phyloP scores from a whole-genome alignment of 768 basidiomycete genomes.

The Cystobasidium tubakii region DNA sequence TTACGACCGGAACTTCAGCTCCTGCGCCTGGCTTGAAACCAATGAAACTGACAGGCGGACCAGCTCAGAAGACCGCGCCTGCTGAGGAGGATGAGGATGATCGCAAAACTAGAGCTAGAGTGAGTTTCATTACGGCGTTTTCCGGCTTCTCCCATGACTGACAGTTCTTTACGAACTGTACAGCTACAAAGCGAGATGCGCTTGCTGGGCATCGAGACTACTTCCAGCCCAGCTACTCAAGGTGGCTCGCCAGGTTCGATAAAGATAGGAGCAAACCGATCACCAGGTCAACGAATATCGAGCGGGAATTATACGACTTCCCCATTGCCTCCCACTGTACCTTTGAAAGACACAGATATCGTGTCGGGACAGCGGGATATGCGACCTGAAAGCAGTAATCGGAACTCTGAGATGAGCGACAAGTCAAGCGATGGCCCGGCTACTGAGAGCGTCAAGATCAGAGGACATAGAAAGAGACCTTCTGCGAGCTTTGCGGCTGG shows the following conservation, averaged over 20 bases:
- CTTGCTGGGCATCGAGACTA: slow-evolving; percentile 77
- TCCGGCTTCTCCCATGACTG: not conserved
- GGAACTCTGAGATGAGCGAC: slow-evolving; percentile 71
- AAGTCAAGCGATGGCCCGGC: slow-evolving; percentile 40
- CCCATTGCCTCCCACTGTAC: slow-evolving; percentile 46
- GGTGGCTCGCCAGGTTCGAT: slow-evolving; percentile 46
- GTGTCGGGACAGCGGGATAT: slow-evolving; percentile 70
- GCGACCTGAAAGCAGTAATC: slow-evolving; percentile 68
- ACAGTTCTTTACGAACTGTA: not conserved
- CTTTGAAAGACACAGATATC: slow-evolving; percentile 60
- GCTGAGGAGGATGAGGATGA: slow-evolving; percentile 77
- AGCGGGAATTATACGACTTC: slow-evolving; percentile 37
- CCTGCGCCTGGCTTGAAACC: slow-evolving; percentile 48
- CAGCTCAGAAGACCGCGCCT: slow-evolving; percentile 49
- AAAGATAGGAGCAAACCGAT: slow-evolving; percentile 43
- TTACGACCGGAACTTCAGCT: slow-evolving; percentile 59
- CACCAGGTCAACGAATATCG: slow-evolving; percentile 27
- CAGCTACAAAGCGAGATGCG: slow-evolving; percentile 79
- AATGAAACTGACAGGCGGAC: slow-evolving; percentile 69
- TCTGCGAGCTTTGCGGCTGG: slow-evolving; percentile 3
- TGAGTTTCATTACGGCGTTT: slow-evolving; percentile 3
- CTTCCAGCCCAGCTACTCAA: slow-evolving; percentile 49
- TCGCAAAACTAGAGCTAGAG: slow-evolving; percentile 35
- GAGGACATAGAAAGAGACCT: slow-evolving; percentile 19
- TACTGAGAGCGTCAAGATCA: slow-evolving; percentile 20